phyloP scores from a whole-genome alignment of 2,329 filamentous ascomycete species.

The Colletotrichum eremochloae region DNA sequence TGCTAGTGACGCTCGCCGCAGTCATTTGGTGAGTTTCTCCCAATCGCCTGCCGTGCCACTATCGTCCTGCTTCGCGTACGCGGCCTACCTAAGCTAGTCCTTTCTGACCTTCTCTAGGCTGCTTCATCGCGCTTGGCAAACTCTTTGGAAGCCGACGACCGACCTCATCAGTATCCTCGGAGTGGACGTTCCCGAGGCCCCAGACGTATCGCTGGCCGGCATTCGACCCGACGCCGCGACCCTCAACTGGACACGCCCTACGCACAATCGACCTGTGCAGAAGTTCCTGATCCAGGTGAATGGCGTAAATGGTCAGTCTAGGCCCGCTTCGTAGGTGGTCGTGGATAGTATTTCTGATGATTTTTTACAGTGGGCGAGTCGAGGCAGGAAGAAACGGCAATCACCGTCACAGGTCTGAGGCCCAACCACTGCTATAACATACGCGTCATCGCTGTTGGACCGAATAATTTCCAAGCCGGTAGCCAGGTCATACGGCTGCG shows the following conservation, averaged over 20 bases:
- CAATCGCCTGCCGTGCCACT: slow-evolving; percentile 23
- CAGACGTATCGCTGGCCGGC: slow-evolving; percentile 89
- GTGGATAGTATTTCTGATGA: slow-evolving; percentile 5
- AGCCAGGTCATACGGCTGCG: slow-evolving; percentile 87
- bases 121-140: slow-evolving; percentile 86
- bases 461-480: slow-evolving; percentile 91
- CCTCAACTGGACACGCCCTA: slow-evolving; percentile 88
- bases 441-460: slow-evolving; percentile 90
- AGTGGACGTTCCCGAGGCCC: slow-evolving; percentile 91
- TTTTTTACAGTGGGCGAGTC: slow-evolving; percentile 80
- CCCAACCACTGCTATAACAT: slow-evolving; percentile 94
- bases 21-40: slow-evolving; percentile 63
- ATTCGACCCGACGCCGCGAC: slow-evolving; percentile 90
- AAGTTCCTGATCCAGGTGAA: slow-evolving; percentile 96
- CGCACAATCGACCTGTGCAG: slow-evolving; percentile 74
- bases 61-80: not conserved
- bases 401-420: slow-evolving; percentile 88
- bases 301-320: slow-evolving; percentile 82
- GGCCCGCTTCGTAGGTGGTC: slow-evolving; percentile 6
- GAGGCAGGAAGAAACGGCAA: slow-evolving; percentile 82
- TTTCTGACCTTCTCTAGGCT: slow-evolving; percentile 68
- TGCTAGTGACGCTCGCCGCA: slow-evolving; percentile 67
- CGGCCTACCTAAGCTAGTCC: not conserved
- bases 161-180: slow-evolving; percentile 92
- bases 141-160: slow-evolving; percentile 90